Conservation (phyloP, 805 yeast genomes). For the Lipomyces orientalis region DNA sequence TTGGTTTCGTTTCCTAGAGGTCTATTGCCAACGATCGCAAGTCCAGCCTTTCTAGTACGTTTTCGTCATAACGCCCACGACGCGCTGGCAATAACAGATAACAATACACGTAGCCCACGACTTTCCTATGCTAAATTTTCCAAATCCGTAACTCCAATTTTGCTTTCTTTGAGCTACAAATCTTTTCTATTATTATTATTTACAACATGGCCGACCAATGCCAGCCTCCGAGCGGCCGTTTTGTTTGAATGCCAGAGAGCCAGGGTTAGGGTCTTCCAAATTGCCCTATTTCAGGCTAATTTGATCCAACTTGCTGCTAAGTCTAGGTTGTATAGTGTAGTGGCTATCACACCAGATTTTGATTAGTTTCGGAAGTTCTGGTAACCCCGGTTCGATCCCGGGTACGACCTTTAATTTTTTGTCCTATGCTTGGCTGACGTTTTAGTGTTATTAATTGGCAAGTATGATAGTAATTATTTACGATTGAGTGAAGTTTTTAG, state of each 20-base stretch:
- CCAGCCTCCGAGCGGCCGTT: too few relatives aligned
- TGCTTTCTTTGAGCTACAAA: too few relatives aligned
- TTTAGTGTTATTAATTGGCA: too few relatives aligned
- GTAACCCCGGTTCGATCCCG: slow-evolving; percentile 41
- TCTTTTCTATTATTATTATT: too few relatives aligned
- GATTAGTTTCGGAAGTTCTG: slow-evolving; percentile 29
- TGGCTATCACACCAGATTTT: slow-evolving; percentile 40
- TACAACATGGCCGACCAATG: too few relatives aligned
- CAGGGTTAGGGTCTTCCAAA: too few relatives aligned
- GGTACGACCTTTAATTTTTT: slow-evolving; percentile 36
- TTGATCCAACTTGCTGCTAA: neutral
- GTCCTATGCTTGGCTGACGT: neutral
- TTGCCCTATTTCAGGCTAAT: neutral
- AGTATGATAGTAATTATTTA: too few relatives aligned
- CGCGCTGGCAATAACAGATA: neutral
- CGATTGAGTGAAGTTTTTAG: too few relatives aligned
- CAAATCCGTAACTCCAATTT: too few relatives aligned
- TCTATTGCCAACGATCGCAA: neutral
- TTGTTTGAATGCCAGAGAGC: too few relatives aligned
- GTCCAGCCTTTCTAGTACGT: neutral
- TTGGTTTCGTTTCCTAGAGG: neutral
- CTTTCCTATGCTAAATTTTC: too few relatives aligned
- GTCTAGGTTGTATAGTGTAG: slow-evolving; percentile 38
- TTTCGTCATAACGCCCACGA: neutral
- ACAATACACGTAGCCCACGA: neutral